Percentiles rank a stretch among this genome's conserved stretches.
Conservation (phyloP, 2,329 filamentous ascomycete genomes). For the Ophiognomonia clavigignenti-juglandacearum region DNA sequence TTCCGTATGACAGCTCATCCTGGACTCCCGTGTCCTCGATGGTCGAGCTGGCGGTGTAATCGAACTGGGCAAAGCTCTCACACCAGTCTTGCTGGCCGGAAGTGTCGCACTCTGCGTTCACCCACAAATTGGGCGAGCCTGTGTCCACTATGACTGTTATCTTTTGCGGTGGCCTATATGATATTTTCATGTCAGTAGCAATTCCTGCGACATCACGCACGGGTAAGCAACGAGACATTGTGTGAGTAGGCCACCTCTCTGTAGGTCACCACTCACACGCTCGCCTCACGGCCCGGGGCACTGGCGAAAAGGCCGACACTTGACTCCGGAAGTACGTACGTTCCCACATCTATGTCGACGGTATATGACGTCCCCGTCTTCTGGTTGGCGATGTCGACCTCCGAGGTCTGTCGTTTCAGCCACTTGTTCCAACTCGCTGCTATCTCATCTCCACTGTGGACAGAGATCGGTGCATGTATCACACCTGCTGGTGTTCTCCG, state of each 20-base stretch:
- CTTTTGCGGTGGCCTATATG: slow-evolving; percentile 43
- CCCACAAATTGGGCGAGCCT: slow-evolving; percentile 51
- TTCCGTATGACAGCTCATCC: slow-evolving; percentile 34
- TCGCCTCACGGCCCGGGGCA: too few species aligned
- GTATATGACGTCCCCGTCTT: slow-evolving; percentile 7
- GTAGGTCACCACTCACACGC: too few species aligned
- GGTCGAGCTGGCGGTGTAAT: slow-evolving; percentile 35
- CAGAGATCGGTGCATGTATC: slow-evolving; percentile 1
- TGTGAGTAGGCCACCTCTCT: too few species aligned
- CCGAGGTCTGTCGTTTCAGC: slow-evolving; percentile 2
- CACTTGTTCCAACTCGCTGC: not conserved
- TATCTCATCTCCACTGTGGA: not conserved
- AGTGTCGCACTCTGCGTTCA: slow-evolving; percentile 43
- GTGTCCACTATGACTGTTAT: slow-evolving; percentile 48
- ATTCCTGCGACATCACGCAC: too few species aligned
- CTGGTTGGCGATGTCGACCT: slow-evolving; percentile 1
- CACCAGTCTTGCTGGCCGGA: slow-evolving; percentile 33
- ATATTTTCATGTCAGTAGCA: too few species aligned
- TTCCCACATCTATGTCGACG: slow-evolving; percentile 38
- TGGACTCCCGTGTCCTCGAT: slow-evolving; percentile 31
- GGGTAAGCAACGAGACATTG: too few species aligned
- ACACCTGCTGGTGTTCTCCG: not conserved
- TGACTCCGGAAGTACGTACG: too few species aligned
- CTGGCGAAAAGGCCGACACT: too few species aligned
- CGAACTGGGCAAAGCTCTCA: slow-evolving; percentile 36